Evolutionary conservation across 1,284 basidiomycete genomes (phyloP), one percentile per base, ranked within the genome.

Genomic region (Macrocystidia cucumis): DNA sequence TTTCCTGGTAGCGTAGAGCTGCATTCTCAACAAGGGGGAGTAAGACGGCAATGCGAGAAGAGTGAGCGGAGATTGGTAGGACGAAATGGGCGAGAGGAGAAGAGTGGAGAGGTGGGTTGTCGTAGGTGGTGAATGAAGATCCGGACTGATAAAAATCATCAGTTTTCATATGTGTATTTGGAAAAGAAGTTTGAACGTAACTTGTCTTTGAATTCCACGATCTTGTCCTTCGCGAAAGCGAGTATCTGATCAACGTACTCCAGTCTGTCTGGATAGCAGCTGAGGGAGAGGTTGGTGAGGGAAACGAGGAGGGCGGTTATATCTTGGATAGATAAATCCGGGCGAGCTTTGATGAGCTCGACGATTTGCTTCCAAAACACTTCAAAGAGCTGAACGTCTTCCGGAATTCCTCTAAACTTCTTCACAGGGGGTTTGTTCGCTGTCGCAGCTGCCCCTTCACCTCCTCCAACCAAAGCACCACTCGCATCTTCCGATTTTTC

Each of bases 361-460:
- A 96, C 91, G n/a, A 97, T 88, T 57, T 97, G 93, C 45, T 89
- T 82, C 93, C 92, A 97, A 59, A 97, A 97, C 8, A 97, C 90
- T 56, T 97, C 93, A 45, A 97, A 97, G 35, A 97, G 59, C 50
- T 82, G 85, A 21, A 93, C 91, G 47, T 95, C 74, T 56, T 91
- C 86, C 4, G 93, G 92, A 32, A 97, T 82, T 18, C 93, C 93
- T 53, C 92, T 69, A 64, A 92, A 96, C 57, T 90, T 91, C 51
- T 71, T 74, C 29, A 78, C 69, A 32, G 67, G 62, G n/a, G n/a
- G n/a, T n/a, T n/a, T n/a, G n/a, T n/a, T n/a, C n/a, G n/a, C n/a
- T n/a, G n/a, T n/a, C n/a, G n/a, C n/a, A n/a, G n/a, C n/a, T 1
- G 54, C 44, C 1, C 52, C 64, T 27, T 71, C 71, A n/a, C n/a